These are phyloP conservation scores for Blastobotrys mokoenaii DNA, from an alignment of 805 yeast genomes.

Conservation along the genomic window DNA sequence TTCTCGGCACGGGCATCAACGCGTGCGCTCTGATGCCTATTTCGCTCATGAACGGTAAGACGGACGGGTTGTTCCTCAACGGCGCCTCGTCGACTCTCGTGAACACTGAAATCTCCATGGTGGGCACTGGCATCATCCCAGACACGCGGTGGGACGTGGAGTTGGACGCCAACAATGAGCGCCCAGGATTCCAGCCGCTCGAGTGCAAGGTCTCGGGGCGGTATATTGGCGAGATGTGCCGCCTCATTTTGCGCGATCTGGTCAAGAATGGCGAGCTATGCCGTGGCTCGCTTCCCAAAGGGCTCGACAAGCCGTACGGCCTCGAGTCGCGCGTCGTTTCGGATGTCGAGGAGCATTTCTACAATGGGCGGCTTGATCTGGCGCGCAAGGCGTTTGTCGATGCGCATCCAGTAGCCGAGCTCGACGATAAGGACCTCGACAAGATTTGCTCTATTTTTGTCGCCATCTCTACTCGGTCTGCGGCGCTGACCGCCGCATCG, in stretches of 20 bases:
- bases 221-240: constrained; percentile 77
- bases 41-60: constrained; percentile 56
- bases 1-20: constrained; percentile 90
- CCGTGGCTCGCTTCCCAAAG: constrained; percentile 17
- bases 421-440: constrained; percentile 17
- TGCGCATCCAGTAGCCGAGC: background rate
- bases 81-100: constrained; percentile 36
- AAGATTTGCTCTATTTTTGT: constrained; percentile 19
- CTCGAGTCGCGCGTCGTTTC: constrained; percentile 21
- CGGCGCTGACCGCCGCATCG: constrained; percentile 27
- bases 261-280: constrained; percentile 37
- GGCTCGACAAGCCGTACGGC: constrained; percentile 19
- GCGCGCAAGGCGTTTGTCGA: constrained; percentile 15
- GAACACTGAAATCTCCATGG: constrained; percentile 91
- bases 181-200: constrained; percentile 77
- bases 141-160: constrained; percentile 63
- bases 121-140: constrained; percentile 74
- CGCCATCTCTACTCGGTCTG: constrained; percentile 27
- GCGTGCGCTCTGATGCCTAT: constrained; percentile 62
- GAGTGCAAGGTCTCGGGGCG: constrained; percentile 84
- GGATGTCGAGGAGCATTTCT: constrained; percentile 19
- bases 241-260: constrained; percentile 64
- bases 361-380: constrained; percentile 11
- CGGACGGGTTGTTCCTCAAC: constrained; percentile 22
- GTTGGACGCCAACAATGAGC: constrained; percentile 53